Percentiles rank a stretch among this genome's conserved stretches.
Conservation (phyloP, 2,329 filamentous ascomycete species). For the Arthrocladium fulminans region DNA sequence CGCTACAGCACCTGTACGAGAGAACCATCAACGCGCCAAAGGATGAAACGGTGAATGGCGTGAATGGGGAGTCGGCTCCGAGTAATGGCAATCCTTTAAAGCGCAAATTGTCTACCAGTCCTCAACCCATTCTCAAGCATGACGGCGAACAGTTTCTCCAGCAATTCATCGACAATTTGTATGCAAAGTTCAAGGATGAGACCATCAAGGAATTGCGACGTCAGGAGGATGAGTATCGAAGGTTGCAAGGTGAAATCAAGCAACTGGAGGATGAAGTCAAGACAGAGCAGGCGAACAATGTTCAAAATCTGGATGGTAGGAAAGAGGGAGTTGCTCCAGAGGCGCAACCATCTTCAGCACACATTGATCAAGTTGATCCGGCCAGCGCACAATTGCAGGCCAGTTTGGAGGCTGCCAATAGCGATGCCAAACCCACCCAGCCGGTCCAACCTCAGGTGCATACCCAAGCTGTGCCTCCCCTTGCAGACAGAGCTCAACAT, state of each 20-base stretch:
- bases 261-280: conserved; percentile 55
- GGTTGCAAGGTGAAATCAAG: conserved; percentile 58
- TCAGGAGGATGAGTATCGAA: conserved; percentile 60
- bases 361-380: conserved; percentile 11
- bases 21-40: conserved; percentile 60
- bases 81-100: conserved; percentile 51
- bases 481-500: conserved; percentile 8
- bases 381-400: conserved; percentile 14
- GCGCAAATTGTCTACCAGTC: conserved; percentile 62
- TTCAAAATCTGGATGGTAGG: conserved; percentile 2
- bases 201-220: conserved; percentile 62
- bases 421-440: conserved; percentile 3
- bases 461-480: conserved; percentile 7
- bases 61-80: conserved; percentile 27
- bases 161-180: conserved; percentile 60
- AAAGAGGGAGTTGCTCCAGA: conserved; percentile 1
- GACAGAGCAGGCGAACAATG: conserved; percentile 6
- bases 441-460: conserved; percentile 5
- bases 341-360: not conserved
- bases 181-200: conserved; percentile 62
- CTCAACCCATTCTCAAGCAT: conserved; percentile 57
- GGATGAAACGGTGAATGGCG: conserved; percentile 24
- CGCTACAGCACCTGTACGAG: conserved; percentile 70
- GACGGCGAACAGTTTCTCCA: conserved; percentile 14
- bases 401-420: conserved; percentile 12